A percentile compares a stretch with the other conserved stretches of the same genome.
These are phyloP conservation scores for Penicillium thymicola DNA, from an alignment of 2,329 filamentous ascomycete species.

Conservation along the genomic window DNA sequence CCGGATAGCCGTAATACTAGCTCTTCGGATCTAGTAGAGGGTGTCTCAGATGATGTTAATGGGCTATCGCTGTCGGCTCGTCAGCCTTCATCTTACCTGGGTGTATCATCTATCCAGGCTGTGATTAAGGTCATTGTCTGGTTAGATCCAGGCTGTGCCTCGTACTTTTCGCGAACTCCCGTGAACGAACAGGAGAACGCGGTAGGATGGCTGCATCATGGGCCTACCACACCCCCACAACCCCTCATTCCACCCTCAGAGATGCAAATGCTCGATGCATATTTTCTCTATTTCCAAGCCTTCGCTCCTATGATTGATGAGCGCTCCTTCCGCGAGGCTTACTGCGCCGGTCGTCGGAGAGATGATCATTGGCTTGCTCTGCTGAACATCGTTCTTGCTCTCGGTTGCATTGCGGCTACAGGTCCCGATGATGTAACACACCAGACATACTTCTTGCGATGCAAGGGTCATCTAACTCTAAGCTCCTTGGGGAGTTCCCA, in stretches of 20 bases:
- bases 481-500: constrained; percentile 68
- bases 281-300: constrained; percentile 69
- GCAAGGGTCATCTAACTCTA: constrained; percentile 64
- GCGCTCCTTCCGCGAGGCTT: constrained; percentile 64
- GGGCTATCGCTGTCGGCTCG: constrained; percentile 62
- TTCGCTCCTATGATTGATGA: constrained; percentile 74
- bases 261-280: constrained; percentile 68
- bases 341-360: constrained; percentile 59
- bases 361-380: constrained; percentile 70
- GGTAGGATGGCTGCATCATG: constrained; percentile 29
- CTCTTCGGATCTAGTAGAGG: constrained; percentile 55
- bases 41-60: constrained; percentile 68
- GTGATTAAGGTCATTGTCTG: constrained; percentile 67
- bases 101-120: constrained; percentile 71
- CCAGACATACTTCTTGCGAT: constrained; percentile 65
- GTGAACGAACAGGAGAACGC: constrained; percentile 17
- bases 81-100: constrained; percentile 64
- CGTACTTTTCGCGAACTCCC: constrained; percentile 46
- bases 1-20: constrained; percentile 44
- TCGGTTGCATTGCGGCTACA: constrained; percentile 68
- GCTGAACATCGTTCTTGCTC: constrained; percentile 72
- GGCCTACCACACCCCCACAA: constrained; percentile 47
- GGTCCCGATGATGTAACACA: constrained; percentile 63
- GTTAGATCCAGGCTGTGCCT: constrained; percentile 51
- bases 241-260: constrained; percentile 59